Percentiles rank a stretch among this genome's conserved stretches.
Conservation (phyloP, 1,139 yeast genomes). For the Pichia kudriavzevii region DNA sequence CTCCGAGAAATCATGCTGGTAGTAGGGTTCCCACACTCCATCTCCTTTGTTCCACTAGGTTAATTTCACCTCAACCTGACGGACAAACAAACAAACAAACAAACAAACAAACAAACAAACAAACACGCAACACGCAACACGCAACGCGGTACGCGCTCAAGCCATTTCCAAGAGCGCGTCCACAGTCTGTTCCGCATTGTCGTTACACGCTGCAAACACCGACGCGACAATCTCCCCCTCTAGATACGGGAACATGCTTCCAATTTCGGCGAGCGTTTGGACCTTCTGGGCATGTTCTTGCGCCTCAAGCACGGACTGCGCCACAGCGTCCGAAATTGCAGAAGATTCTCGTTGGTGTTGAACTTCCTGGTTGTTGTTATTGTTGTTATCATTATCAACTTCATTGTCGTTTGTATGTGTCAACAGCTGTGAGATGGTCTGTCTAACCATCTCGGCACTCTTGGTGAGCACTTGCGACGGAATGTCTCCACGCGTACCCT, state of each 20-base stretch:
- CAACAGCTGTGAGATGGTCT: slow-evolving; percentile 31
- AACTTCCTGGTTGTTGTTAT: too few relatives aligned
- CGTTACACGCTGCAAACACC: slow-evolving; percentile 50
- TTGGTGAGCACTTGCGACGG: slow-evolving; percentile 46
- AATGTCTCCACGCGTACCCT: slow-evolving; percentile 19
- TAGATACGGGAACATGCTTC: slow-evolving; percentile 69
- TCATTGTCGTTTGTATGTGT: too few relatives aligned
- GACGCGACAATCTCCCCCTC: slow-evolving; percentile 66
- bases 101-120: slow-evolving; percentile 1
- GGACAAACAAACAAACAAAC: slow-evolving; percentile 3
- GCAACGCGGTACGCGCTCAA: neutral
- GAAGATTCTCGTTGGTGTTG: too few relatives aligned
- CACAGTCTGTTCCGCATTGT: slow-evolving; percentile 30
- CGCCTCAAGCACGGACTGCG: too few relatives aligned
- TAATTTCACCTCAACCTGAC: too few relatives aligned
- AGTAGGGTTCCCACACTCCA: too few relatives aligned
- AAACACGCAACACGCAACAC: too few relatives aligned
- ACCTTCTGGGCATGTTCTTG: slow-evolving; percentile 27
- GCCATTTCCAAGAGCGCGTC: slow-evolving; percentile 7
- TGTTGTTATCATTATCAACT: too few relatives aligned
- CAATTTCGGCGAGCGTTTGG: slow-evolving; percentile 40
- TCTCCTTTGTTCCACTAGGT: too few relatives aligned
- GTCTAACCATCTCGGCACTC: slow-evolving; percentile 48
- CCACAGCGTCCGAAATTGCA: too few relatives aligned
- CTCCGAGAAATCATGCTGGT: too few relatives aligned